Percentiles rank a stretch among this genome's conserved stretches.
These are phyloP conservation scores for Fusarium agapanthi DNA, from an alignment of 2,329 filamentous ascomycete genomes.

Conservation along the genomic window DNA sequence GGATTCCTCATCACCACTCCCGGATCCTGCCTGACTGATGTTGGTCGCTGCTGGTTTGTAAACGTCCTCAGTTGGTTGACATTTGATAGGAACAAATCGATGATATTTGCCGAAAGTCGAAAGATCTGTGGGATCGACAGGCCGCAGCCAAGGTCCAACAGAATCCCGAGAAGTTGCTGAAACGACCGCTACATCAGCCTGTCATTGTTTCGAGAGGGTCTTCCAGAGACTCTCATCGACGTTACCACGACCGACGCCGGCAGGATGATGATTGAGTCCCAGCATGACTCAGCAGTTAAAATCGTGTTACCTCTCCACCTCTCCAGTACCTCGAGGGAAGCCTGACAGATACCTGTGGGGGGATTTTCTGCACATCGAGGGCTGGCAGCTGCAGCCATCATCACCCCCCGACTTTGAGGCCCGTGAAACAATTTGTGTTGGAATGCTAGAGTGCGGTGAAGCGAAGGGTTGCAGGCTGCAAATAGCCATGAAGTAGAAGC, in stretches of 20 bases:
- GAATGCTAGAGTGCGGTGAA: slow-evolving; percentile 32
- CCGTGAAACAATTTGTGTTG: slow-evolving; percentile 24
- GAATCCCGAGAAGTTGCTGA: slow-evolving; percentile 59
- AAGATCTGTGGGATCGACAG: slow-evolving; percentile 65
- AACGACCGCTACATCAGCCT: slow-evolving; percentile 66
- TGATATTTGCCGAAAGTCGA: slow-evolving; percentile 68
- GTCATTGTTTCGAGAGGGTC: slow-evolving; percentile 54
- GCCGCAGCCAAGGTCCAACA: slow-evolving; percentile 59
- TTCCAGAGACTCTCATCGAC: slow-evolving; percentile 38
- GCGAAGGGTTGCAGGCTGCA: slow-evolving; percentile 23
- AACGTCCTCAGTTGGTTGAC: slow-evolving; percentile 28
- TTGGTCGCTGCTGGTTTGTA: slow-evolving; percentile 48
- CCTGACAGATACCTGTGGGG: neutral
- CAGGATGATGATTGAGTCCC: slow-evolving; percentile 36
- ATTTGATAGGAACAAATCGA: slow-evolving; percentile 66
- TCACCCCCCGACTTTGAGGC: slow-evolving; percentile 11
- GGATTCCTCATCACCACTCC: slow-evolving; percentile 68
- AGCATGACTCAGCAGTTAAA: slow-evolving; percentile 9
- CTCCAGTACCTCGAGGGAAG: slow-evolving; percentile 5
- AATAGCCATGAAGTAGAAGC: slow-evolving; percentile 28
- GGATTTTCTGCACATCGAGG: neutral
- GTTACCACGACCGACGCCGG: slow-evolving; percentile 42
- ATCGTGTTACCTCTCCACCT: neutral
- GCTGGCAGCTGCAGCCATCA: slow-evolving; percentile 7
- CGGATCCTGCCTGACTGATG: slow-evolving; percentile 66